phyloP scores from a whole-genome alignment of 768 basidiomycete species.

The Lactifluus piperatus region DNA sequence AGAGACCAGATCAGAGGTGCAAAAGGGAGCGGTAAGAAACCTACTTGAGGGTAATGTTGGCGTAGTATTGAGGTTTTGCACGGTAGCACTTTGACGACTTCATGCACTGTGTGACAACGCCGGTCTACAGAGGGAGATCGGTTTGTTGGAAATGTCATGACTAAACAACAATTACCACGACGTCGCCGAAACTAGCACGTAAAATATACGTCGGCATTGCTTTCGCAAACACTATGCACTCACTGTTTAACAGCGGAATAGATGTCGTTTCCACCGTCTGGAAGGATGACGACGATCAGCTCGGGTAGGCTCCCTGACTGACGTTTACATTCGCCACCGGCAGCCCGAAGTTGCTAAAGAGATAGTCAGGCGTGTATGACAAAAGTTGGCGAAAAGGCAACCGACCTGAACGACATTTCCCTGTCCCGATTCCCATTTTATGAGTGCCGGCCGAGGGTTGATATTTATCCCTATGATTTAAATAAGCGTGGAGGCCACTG shows the following conservation, averaged over 20 bases:
- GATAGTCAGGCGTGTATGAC: neutral
- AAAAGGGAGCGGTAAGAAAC: slow-evolving; percentile 20
- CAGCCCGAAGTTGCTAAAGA: slow-evolving; percentile 39
- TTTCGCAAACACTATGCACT: slow-evolving; percentile 23
- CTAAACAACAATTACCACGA: slow-evolving; percentile 33
- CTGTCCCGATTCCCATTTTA: slow-evolving; percentile 52
- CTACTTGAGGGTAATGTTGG: slow-evolving; percentile 74
- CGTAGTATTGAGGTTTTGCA: slow-evolving; percentile 70
- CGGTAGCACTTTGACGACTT: slow-evolving; percentile 55
- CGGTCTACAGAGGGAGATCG: slow-evolving; percentile 35
- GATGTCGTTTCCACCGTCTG: slow-evolving; percentile 66
- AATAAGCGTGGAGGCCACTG: neutral
- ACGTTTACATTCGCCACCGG: slow-evolving; percentile 39
- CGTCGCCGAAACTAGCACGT: slow-evolving; percentile 59
- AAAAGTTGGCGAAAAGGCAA: neutral
- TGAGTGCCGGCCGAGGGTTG: slow-evolving; percentile 34
- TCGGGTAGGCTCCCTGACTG: slow-evolving; percentile 38
- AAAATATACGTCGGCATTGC: neutral
- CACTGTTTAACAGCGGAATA: slow-evolving; percentile 77
- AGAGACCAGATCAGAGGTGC: neutral
- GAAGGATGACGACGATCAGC: slow-evolving; percentile 60
- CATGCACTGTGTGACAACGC: slow-evolving; percentile 74
- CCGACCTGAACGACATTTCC: slow-evolving; percentile 32
- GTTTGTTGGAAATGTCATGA: neutral
- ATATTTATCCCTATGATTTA: slow-evolving; percentile 49